These are phyloP conservation scores for Helicocarpus griseus DNA, from an alignment of 2,329 filamentous ascomycete species.

Conservation along the genomic window DNA sequence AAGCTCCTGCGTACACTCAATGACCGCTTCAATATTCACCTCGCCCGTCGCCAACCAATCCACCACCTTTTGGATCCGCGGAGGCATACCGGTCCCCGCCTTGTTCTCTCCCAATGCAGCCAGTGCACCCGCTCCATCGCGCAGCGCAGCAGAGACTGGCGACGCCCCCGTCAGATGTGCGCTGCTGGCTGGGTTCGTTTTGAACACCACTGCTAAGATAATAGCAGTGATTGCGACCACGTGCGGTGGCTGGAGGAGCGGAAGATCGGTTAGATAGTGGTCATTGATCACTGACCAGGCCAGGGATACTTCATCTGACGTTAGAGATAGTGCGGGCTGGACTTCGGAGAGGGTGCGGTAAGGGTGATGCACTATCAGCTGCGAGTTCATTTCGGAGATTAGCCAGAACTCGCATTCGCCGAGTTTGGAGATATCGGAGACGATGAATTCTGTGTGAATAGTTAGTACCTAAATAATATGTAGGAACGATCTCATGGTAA, in stretches of 20 bases:
- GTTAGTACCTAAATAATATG: constrained; percentile 12
- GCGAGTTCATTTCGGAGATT: constrained; percentile 82
- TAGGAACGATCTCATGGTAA: not conserved
- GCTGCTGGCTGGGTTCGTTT: constrained; percentile 3
- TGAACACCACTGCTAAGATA: constrained; percentile 69
- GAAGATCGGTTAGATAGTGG: constrained; percentile 85
- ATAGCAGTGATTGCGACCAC: constrained; percentile 79
- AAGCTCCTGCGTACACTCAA: constrained; percentile 84
- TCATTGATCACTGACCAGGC: constrained; percentile 84
- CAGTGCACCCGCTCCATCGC: constrained; percentile 28
- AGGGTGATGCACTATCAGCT: constrained; percentile 82
- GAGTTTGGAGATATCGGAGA: constrained; percentile 69
- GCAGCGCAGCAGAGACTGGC: constrained; percentile 24
- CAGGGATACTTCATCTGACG: constrained; percentile 66
- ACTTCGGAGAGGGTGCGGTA: constrained; percentile 71
- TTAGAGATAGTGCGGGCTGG: constrained; percentile 58
- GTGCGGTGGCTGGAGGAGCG: constrained; percentile 75
- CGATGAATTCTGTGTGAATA: constrained; percentile 51
- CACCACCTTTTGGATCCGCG: constrained; percentile 54
- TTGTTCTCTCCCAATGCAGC: constrained; percentile 24
- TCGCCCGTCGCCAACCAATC: constrained; percentile 69
- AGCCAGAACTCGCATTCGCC: constrained; percentile 91
- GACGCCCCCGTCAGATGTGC: constrained; percentile 17
- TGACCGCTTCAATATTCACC: constrained; percentile 72
- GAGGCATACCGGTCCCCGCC: constrained; percentile 20